Base-by-base conservation (phyloP, 2,329 filamentous ascomycete species). In the Neocatenulostroma microsporum region DNA sequence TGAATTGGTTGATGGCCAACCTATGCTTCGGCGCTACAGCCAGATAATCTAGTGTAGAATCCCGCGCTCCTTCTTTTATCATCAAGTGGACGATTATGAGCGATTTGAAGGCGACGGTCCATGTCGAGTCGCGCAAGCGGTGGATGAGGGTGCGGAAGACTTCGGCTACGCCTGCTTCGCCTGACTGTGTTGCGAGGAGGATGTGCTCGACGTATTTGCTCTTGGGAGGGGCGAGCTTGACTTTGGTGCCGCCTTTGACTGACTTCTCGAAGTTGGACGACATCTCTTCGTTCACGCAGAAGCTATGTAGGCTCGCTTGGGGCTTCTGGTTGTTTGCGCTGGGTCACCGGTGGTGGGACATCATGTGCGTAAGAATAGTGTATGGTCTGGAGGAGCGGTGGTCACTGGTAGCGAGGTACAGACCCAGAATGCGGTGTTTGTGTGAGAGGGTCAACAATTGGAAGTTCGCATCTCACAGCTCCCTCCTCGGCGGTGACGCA, bases 181-280 rank as follows among this genome's bases (percentile, higher is more conserved):
- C 91, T 15, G 87, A 82, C 65, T 95, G 86, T 24, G 91, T 98
- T 46, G 91, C 89, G 49, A 95, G 75, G 39, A 98, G 76, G 58
- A 98, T 95, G 60, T 95, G 87, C 63, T 98, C 91, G 69, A 98
- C 93, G 69, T 96, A 98, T 67, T 98, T 98, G 39, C 89, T 91
- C 69, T 98, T 98, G 34, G 91, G 91, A 45, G 91, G 85, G 50
- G 91, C 91, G 41, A 56, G 51, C 78, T 95, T 96, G 61, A 94
- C 85, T 73, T 96, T 96, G 56, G 89, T 96, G 54, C 85, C 89
- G 67, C 89, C 91, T 73, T 96, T 96, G 60, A 98, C 91, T 52
- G 88, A 94, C 74, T 96, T 98, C 73, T 98, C 91, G 62, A 96
- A 96, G 41, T 84, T 89, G 69, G 80, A 84, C 50, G 82, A 78